phyloP scores from a whole-genome alignment of 1,139 yeast species.

The Candida mesenterica region DNA sequence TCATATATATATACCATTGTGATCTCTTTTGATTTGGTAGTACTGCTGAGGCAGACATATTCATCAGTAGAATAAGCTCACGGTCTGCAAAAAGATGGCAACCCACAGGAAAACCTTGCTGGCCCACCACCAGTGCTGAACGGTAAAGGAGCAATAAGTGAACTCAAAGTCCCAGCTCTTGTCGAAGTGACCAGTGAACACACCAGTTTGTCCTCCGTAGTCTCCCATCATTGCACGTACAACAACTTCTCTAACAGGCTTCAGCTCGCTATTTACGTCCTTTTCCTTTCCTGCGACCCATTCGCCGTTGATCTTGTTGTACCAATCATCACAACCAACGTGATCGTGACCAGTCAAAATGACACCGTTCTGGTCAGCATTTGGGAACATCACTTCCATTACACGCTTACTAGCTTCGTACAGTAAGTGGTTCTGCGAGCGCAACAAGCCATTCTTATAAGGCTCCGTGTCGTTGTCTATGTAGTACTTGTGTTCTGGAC shows the following conservation, averaged over 20 bases:
- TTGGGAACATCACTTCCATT: slow-evolving; percentile 65
- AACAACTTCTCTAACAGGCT: slow-evolving; percentile 68
- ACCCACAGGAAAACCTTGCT: slow-evolving; percentile 56
- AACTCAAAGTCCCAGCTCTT: slow-evolving; percentile 65
- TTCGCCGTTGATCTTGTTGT: slow-evolving; percentile 42
- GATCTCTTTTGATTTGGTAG: no score
- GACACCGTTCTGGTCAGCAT: slow-evolving; percentile 63
- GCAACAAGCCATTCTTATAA: slow-evolving; percentile 63
- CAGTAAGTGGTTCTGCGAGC: slow-evolving; percentile 86
- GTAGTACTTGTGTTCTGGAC: slow-evolving; percentile 65
- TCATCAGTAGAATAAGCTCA: slow-evolving; percentile 13
- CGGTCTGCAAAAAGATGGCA: slow-evolving; percentile 42
- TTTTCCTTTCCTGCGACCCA: slow-evolving; percentile 60
- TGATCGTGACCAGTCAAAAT: slow-evolving; percentile 96
- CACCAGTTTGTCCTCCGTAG: slow-evolving; percentile 83
- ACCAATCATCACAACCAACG: slow-evolving; percentile 81
- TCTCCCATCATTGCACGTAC: slow-evolving; percentile 97
- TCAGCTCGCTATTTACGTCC: slow-evolving; percentile 20
- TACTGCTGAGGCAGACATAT: no score
- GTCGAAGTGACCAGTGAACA: slow-evolving; percentile 67
- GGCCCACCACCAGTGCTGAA: slow-evolving; percentile 98
- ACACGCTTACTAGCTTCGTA: slow-evolving; percentile 64
- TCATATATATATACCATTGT: no score
- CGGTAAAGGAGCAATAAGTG: slow-evolving; percentile 71
- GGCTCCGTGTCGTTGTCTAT: slow-evolving; percentile 61